Percentiles rank a stretch among this genome's conserved stretches.
phyloP scores from a whole-genome alignment of 805 yeast species.

The Pichia phayaonensis region DNA sequence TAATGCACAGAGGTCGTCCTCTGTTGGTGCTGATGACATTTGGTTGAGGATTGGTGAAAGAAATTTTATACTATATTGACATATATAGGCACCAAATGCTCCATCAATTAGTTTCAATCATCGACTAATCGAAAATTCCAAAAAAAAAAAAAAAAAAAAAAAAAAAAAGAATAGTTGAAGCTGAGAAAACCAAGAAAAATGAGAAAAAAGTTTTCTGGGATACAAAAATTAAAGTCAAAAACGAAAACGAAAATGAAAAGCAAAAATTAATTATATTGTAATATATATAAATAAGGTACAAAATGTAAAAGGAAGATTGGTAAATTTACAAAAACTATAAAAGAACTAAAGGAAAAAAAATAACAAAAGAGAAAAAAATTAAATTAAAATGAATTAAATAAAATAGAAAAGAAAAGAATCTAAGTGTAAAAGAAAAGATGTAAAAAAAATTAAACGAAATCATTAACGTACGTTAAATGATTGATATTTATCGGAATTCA shows the following conservation, averaged over 20 bases:
- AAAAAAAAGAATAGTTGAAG: too few relatives aligned
- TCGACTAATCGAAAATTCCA: background rate
- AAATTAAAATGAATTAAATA: background rate
- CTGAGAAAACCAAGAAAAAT: too few relatives aligned
- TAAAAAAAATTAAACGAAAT: too few relatives aligned
- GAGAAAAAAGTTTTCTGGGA: too few relatives aligned
- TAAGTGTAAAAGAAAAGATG: background rate
- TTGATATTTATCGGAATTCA: background rate
- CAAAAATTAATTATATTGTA: background rate
- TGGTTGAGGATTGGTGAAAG: background rate
- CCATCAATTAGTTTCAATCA: background rate
- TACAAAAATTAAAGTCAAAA: too few relatives aligned
- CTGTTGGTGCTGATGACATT: background rate
- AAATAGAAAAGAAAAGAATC: background rate
- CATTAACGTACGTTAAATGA: background rate
- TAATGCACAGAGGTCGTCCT: constrained; percentile 20
- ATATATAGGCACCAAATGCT: too few relatives aligned
- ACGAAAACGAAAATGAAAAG: too few relatives aligned
- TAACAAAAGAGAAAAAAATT: background rate
- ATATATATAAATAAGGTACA: background rate
- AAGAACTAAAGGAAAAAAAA: background rate
- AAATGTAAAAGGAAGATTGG: background rate
- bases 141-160: too few relatives aligned
- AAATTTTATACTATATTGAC: too few relatives aligned
- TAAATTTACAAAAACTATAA: background rate